Evolutionary conservation across 2,329 filamentous ascomycete genomes (phyloP), one percentile per base, ranked within the genome.

Genomic region (Paramyrothecium roridum): DNA sequence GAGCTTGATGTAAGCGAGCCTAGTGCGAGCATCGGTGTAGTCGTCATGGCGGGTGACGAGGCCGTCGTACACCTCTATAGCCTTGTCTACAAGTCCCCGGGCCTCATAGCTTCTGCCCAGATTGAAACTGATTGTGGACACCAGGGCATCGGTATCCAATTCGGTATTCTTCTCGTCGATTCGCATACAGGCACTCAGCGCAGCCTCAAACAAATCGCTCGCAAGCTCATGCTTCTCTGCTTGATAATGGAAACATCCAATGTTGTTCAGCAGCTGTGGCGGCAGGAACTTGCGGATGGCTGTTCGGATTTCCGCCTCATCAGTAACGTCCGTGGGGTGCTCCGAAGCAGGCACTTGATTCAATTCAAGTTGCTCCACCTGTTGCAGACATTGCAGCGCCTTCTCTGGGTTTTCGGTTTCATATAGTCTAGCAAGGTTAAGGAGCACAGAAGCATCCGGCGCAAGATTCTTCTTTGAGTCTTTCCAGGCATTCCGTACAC

Each of bases 111-210:
- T 96, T 56, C 95, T 85, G 26, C 90, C 95, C 45, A 99, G 84
- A 66, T 98, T 99, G 80, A 95, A 99, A 69, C 91, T 96, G 70
- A 99, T 96, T 3, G 93, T 96, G 1, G 93, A 96, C 23, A 98
- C 88, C 4, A 99, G 80, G 16, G 92, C 91, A 73, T 99, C 95
- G 0, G 88, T 93, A 68, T 98, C 95, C 58, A 88, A 82, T 1
- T 85, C 83, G 52, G 88, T 83, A 46, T 92, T 88, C 64, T 85
- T 88, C 64, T 91, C 87, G 49, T 86, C 85, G 58, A 91, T 87
- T 63, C 89, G 89, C 63, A 96, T 86, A 67, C 93, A 97, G 17
- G 93, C 91, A 59, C 88, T 89, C 53, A 99, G 76, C 0, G 93
- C 95, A n/a, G 90, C 87, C 70, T 99, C 91, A 69, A 98, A 99